Evolutionary conservation across 495 filamentous ascomycete species (phyloP).

Genomic region (Lepidopterella palustris): DNA sequence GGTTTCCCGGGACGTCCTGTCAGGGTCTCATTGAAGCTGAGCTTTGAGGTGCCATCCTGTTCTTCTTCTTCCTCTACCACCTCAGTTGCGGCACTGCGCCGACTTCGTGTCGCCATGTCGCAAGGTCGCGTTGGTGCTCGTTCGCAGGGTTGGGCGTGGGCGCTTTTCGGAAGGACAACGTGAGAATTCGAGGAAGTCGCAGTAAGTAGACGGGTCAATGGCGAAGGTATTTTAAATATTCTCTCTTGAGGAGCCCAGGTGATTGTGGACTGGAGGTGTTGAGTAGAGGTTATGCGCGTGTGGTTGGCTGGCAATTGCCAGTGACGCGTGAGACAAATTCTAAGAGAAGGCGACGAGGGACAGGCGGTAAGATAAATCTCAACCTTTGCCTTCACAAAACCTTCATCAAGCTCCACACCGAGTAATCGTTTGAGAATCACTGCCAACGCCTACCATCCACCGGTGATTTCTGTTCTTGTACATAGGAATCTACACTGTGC

Average conservation of each 20-base stretch:
- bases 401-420: too few species aligned
- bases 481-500: too few species aligned
- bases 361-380: too few species aligned
- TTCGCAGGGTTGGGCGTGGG: neutral
- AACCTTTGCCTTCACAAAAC: too few species aligned
- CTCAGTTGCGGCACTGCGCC: slow-evolving; percentile 26
- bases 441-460: too few species aligned
- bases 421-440: too few species aligned
- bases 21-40: slow-evolving; percentile 78
- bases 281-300: neutral
- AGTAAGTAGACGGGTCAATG: too few species aligned
- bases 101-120: slow-evolving; percentile 25
- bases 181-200: too few species aligned
- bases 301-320: neutral
- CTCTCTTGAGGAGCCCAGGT: too few species aligned
- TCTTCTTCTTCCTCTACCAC: slow-evolving; percentile 31
- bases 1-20: slow-evolving; percentile 88
- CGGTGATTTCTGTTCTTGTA: too few species aligned
- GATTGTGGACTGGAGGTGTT: neutral
- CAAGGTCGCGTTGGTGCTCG: neutral
- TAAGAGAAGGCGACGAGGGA: neutral
- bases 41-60: slow-evolving; percentile 22
- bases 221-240: too few species aligned
- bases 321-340: neutral
- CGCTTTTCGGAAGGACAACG: too few species aligned